Evolutionary conservation across 177 flowering plant species (phyloP).

Genomic region (Tripterygium wilfordii): DNA sequence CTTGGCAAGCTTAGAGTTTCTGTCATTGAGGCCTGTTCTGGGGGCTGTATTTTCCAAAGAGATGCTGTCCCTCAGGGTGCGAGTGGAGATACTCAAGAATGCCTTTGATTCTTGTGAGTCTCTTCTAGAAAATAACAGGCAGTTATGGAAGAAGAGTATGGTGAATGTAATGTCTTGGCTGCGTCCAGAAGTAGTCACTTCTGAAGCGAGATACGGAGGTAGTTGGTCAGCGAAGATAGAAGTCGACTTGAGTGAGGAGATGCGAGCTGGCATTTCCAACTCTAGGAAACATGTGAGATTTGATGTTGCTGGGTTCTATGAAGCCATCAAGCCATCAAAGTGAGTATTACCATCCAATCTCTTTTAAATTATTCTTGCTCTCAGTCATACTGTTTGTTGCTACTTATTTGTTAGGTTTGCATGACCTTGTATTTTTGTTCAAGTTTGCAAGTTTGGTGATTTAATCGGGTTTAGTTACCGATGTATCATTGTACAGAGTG

Average conservation of each 20-base stretch:
- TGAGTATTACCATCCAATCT: slow-evolving; percentile 47
- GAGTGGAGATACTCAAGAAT: slow-evolving; percentile 62
- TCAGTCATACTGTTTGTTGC: not conserved
- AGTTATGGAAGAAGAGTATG: slow-evolving; percentile 86
- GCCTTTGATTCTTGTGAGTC: slow-evolving; percentile 74
- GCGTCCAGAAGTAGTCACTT: slow-evolving; percentile 72
- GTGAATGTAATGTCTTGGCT: slow-evolving; percentile 87
- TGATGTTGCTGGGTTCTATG: slow-evolving; percentile 73
- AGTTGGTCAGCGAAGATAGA: slow-evolving; percentile 18
- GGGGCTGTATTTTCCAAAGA: slow-evolving; percentile 24
- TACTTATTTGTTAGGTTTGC: not conserved
- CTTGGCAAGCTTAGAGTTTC: slow-evolving; percentile 49
- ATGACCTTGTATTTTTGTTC: not conserved
- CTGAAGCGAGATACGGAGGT: slow-evolving; percentile 59
- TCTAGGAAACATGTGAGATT: slow-evolving; percentile 32
- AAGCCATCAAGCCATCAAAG: slow-evolving; percentile 93
- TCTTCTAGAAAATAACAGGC: slow-evolving; percentile 52
- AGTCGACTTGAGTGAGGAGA: slow-evolving; percentile 13
- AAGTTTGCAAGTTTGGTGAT: slow-evolving; percentile 2
- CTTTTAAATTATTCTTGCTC: no score
- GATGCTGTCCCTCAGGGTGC: slow-evolving; percentile 33
- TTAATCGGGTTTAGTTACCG: no score
- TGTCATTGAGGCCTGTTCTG: slow-evolving; percentile 59
- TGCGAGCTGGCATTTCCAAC: slow-evolving; percentile 8
- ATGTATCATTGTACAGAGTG: slow-evolving; percentile 32